Evolutionary conservation across 495 filamentous ascomycete species (phyloP).

Genomic region (Cryomyces antarcticus): DNA sequence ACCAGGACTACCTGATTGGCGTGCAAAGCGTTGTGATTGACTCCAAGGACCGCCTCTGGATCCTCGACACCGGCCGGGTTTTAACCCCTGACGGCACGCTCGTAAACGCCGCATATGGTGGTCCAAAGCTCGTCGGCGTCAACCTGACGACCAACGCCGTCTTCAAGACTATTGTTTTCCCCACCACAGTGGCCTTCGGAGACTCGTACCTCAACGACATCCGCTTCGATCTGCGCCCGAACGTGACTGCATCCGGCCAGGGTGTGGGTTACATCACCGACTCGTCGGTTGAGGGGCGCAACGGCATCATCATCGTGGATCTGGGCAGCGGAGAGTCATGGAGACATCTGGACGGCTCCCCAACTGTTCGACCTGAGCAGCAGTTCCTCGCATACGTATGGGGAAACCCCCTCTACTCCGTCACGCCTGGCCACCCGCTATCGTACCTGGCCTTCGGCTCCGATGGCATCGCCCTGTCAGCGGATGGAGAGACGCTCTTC

Average conservation of each 20-base stretch:
- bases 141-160: constrained; percentile 19
- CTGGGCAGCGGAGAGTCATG: constrained; percentile 25
- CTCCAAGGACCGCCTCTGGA: constrained; percentile 24
- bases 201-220: constrained; percentile 28
- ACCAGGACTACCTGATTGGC: constrained; percentile 24
- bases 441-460: constrained; percentile 15
- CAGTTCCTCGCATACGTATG: constrained; percentile 25
- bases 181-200: constrained; percentile 18
- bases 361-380: constrained; percentile 14
- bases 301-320: constrained; percentile 25
- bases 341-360: constrained; percentile 22
- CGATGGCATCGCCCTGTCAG: constrained; percentile 22
- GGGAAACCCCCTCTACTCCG: constrained; percentile 18
- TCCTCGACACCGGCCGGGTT: constrained; percentile 27
- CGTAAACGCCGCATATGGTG: constrained; percentile 19
- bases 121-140: constrained; percentile 25
- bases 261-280: constrained; percentile 30
- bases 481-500: constrained; percentile 20
- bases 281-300: constrained; percentile 21
- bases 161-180: constrained; percentile 26
- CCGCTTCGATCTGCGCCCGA: constrained; percentile 23
- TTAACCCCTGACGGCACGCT: constrained; percentile 19
- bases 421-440: constrained; percentile 9
- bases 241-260: constrained; percentile 14
- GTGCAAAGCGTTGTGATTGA: constrained; percentile 27